Conservation (phyloP, 495 filamentous ascomycete genomes). For the Penicillium manginii region DNA sequence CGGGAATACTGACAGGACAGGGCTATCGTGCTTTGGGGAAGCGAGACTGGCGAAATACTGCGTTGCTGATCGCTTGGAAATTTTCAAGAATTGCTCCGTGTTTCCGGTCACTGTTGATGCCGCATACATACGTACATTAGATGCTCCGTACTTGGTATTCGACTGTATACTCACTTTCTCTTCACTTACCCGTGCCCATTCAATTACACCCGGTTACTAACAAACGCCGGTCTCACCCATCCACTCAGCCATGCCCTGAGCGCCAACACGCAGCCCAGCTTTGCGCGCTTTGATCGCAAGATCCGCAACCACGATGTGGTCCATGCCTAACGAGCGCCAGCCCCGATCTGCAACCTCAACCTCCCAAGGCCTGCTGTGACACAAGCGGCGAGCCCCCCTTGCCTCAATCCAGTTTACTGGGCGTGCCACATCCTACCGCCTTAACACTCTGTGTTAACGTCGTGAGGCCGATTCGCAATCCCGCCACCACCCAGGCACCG, state of each 20-base stretch:
- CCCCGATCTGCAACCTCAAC: constrained; percentile 15
- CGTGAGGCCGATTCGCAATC: constrained; percentile 16
- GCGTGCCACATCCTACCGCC: constrained; percentile 13
- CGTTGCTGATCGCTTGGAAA: no score
- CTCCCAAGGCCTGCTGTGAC: constrained; percentile 14
- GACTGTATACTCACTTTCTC: no score
- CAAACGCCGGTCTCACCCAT: not conserved
- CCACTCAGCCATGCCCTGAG: not conserved
- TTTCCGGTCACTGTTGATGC: no score
- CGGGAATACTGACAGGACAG: no score
- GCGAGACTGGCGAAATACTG: no score
- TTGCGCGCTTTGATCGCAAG: not conserved
- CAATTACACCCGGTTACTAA: no score
- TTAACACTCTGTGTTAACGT: constrained; percentile 30
- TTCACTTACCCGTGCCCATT: no score
- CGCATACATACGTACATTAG: no score
- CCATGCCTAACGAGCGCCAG: not conserved
- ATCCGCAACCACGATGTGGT: constrained; percentile 1
- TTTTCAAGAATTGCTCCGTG: no score
- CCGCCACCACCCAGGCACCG: constrained; percentile 7
- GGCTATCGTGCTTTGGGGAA: no score
- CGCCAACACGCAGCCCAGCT: not conserved
- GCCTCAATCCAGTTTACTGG: constrained; percentile 6
- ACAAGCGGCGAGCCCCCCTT: constrained; percentile 20
- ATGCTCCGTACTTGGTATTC: no score